phyloP scores from a whole-genome alignment of 1,139 yeast species.

The Protomyces inundatus region DNA sequence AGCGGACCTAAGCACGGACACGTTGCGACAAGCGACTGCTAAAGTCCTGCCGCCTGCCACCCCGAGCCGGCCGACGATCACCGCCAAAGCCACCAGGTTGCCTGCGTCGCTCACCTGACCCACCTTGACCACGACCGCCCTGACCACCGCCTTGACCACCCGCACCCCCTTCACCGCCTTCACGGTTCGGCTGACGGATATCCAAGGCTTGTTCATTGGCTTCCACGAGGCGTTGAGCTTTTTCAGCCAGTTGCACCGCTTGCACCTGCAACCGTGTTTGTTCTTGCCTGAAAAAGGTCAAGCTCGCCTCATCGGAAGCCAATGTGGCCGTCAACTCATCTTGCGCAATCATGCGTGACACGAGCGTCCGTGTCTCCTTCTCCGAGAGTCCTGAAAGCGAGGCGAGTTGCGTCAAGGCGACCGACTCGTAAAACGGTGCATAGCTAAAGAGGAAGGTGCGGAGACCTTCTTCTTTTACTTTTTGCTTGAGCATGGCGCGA shows the following conservation, averaged over 20 bases:
- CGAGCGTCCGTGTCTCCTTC: conserved; percentile 54
- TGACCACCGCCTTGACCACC: conserved; percentile 5
- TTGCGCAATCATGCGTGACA: conserved; percentile 67
- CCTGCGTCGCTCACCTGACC: not conserved
- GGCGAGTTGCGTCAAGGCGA: conserved; percentile 64
- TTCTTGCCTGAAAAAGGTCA: conserved; percentile 69
- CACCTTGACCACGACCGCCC: not conserved
- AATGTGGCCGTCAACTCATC: conserved; percentile 70
- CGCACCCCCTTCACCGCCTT: conserved; percentile 22
- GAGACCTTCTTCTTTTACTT: conserved; percentile 83
- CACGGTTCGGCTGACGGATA: conserved; percentile 41
- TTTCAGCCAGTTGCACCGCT: conserved; percentile 82
- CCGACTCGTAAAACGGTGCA: conserved; percentile 67
- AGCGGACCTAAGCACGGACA: conserved; percentile 6
- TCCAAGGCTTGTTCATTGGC: conserved; percentile 54
- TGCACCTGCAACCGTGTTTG: conserved; percentile 81
- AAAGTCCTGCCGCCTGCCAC: conserved; percentile 22
- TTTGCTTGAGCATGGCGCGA: conserved; percentile 63
- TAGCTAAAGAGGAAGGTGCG: conserved; percentile 85
- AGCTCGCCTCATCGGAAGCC: conserved; percentile 54
- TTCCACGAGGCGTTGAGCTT: conserved; percentile 72
- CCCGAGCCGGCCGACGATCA: conserved; percentile 1
- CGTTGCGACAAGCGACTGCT: conserved; percentile 9
- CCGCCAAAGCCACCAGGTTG: not conserved
- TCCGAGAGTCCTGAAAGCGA: conserved; percentile 59